A percentile compares a stretch with the other conserved stretches of the same genome.
Evolutionary conservation across 2,329 filamentous ascomycete species (phyloP).

Genomic region (Paradendryphiella salina): DNA sequence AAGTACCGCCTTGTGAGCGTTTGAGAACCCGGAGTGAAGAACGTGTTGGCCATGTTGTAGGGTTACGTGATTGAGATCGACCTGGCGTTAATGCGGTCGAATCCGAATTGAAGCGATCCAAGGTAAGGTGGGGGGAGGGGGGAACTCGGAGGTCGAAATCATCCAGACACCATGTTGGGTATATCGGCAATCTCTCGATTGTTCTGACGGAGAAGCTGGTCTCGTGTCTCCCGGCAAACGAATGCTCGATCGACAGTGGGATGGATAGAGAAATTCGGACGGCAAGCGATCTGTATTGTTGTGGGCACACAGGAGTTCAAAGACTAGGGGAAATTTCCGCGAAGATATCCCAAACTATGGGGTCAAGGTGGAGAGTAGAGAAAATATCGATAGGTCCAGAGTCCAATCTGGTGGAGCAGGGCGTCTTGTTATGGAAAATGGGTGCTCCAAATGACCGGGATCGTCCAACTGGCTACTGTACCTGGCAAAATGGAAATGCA

Average conservation of each 20-base stretch:
- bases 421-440: conserved; percentile 3
- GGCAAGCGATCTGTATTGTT: conserved; percentile 4
- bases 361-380: conserved; percentile 10
- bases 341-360: conserved; percentile 2
- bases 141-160: conserved; percentile 8
- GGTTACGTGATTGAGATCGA: conserved; percentile 13
- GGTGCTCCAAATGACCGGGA: conserved; percentile 19
- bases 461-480: conserved; percentile 20
- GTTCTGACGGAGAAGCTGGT: conserved; percentile 1
- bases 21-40: conserved; percentile 9
- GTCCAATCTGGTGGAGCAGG: conserved; percentile 4
- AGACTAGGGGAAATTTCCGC: conserved; percentile 11
- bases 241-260: background rate
- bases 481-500: conserved; percentile 21
- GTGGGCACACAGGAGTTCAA: conserved; percentile 5
- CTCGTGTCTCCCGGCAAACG: conserved; percentile 4
- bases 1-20: conserved; percentile 27
- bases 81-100: background rate
- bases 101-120: background rate
- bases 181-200: conserved; percentile 10
- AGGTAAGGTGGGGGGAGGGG: conserved; percentile 3
- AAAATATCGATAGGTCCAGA: conserved; percentile 7
- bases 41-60: conserved; percentile 13
- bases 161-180: conserved; percentile 25
- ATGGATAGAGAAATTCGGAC: conserved; percentile 4